Evolutionary conservation across 2,329 filamentous ascomycete genomes (phyloP), one percentile per base, ranked within the genome.

Genomic region (Trichoderma gracile): DNA sequence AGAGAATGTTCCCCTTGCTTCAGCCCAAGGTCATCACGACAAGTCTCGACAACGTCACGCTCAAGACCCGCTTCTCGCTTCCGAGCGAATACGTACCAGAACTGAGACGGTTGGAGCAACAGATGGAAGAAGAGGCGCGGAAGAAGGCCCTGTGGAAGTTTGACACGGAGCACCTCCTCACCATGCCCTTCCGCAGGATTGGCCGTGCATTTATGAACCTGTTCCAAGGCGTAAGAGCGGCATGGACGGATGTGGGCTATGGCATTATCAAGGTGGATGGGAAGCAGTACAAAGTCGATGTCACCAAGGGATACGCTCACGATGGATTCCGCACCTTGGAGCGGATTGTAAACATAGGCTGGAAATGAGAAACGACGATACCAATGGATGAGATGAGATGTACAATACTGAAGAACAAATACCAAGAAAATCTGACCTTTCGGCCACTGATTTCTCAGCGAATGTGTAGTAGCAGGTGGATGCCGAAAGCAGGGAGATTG

Each of bases 271-370:
- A 72, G 58, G 75, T 86, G 15, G 76, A 81, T 12, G 80, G 78
- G 19, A 72, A 76, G 40, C 73, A 75, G 59, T 86, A 84, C 72
- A 88, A 86, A 76, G 73, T 89, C 23, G 86, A 88, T 68, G 78
- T 87, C 17, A 78, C 78, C 3, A 80, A 80, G 45, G 85, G 84
- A 1, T 87, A 84, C 77, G 83, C 83, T 23, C 78, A 87, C 55
- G 86, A 89, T 46, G 78, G 82, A 4, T 87, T 87, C 49, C 79
- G 78, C 62, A 84, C 84, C 3, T 72, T 89, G 60, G 86, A 89
- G 74, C 79, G 82, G 67, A 71, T 89, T 45, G 79, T 84, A 38
- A 71, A 68, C 64, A 71, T 80, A 27, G 71, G 67, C 15, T 65
- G 38, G 21, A 63, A 66, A 49, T 61, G 56, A 75, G 33, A 3